These are phyloP conservation scores for Solanum neorickii DNA, from an alignment of 257 asterid species.

Conservation along the genomic window DNA sequence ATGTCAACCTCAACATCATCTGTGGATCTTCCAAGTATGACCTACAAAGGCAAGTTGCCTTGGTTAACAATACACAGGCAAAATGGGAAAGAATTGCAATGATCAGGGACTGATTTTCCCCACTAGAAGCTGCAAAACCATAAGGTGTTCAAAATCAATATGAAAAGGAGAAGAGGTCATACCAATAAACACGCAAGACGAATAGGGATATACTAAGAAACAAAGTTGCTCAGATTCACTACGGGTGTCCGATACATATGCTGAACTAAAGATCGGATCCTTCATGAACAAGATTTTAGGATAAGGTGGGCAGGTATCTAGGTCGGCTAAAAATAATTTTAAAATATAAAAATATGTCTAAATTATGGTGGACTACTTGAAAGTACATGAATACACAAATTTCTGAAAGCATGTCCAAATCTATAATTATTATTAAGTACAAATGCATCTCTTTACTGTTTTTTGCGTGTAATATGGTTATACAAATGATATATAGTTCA, in stretches of 20 bases:
- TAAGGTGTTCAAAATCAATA: background rate
- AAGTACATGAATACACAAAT: background rate
- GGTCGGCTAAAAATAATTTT: too few species aligned
- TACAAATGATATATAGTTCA: background rate
- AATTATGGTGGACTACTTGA: background rate
- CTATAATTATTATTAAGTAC: too few species aligned
- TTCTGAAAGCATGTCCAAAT: background rate
- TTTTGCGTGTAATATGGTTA: background rate
- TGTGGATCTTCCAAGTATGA: conserved; percentile 90
- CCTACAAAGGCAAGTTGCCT: conserved; percentile 28
- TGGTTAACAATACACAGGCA: background rate
- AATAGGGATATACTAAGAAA: background rate
- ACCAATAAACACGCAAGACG: background rate
- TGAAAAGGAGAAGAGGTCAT: background rate
- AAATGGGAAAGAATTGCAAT: background rate
- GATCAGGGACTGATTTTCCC: background rate
- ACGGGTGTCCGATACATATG: background rate
- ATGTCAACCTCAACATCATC: conserved; percentile 81
- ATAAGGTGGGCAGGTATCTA: background rate
- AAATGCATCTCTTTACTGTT: background rate
- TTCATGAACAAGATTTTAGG: background rate
- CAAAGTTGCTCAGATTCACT: background rate
- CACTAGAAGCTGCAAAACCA: background rate
- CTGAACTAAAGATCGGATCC: background rate
- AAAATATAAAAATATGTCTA: background rate